phyloP scores from a whole-genome alignment of 1,139 yeast genomes.

The Candida freyschussii region DNA sequence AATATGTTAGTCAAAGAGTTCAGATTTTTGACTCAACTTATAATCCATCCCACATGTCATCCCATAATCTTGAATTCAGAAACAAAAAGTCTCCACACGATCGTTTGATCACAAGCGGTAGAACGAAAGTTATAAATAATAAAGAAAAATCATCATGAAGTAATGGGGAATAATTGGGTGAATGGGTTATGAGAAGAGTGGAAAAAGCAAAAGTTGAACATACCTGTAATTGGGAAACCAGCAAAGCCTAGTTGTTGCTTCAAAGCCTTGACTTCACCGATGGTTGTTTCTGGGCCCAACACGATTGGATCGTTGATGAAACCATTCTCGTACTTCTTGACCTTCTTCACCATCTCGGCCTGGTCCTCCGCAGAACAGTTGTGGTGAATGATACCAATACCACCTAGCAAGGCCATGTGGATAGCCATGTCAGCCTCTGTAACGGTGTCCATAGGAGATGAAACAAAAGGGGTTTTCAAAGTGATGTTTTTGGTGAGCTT shows the following conservation, averaged over 20 bases:
- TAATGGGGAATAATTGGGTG: too few species aligned
- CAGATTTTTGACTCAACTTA: neutral
- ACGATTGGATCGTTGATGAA: conserved; percentile 94
- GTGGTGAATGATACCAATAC: conserved; percentile 98
- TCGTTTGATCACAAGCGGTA: conserved; percentile 97
- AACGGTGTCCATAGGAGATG: conserved; percentile 99
- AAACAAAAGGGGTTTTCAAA: conserved; percentile 89
- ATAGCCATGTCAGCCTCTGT: conserved; percentile 98
- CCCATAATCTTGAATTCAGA: conserved; percentile 31
- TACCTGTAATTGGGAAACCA: conserved; percentile 99
- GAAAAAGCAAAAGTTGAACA: conserved; percentile 36
- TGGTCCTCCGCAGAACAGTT: conserved; percentile 96
- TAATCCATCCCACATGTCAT: conserved; percentile 3
- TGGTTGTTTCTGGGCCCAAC: conserved; percentile 67
- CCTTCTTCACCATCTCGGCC: conserved; percentile 97
- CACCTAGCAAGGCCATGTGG: conserved; percentile 97
- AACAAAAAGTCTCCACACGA: conserved; percentile 75
- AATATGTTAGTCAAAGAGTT: neutral
- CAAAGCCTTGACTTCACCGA: conserved; percentile 74
- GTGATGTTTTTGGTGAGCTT: conserved; percentile 87
- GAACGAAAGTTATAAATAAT: conserved; percentile 93
- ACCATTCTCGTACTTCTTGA: conserved; percentile 95
- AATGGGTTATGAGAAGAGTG: conserved; percentile 1
- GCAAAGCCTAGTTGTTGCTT: conserved; percentile 81
- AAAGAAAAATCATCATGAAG: conserved; percentile 58